Evolutionary conservation across 306 rosid genomes (phyloP).

Genomic region (Geum urbanum): DNA sequence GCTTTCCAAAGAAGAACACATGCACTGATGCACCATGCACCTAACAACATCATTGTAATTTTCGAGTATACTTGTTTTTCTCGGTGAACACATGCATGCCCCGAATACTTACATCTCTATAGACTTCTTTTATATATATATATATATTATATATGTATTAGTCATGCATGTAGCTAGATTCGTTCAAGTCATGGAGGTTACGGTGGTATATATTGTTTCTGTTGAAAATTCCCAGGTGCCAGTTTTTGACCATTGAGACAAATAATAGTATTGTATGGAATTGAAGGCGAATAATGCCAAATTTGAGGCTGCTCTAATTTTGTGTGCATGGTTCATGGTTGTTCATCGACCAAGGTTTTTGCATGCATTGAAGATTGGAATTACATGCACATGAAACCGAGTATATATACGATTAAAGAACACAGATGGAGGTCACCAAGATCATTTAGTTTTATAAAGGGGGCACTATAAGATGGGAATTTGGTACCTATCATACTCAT

Average conservation of each 20-base stretch:
- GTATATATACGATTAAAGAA: not conserved
- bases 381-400: not conserved
- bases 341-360: constrained; percentile 33
- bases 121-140: too few species aligned
- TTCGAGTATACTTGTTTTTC: constrained; percentile 16
- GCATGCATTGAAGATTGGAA: constrained; percentile 12
- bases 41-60: constrained; percentile 7
- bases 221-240: constrained; percentile 38
- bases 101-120: not conserved
- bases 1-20: constrained; percentile 23
- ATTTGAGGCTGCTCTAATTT: constrained; percentile 27
- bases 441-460: constrained; percentile 1
- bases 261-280: not conserved
- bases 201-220: not conserved
- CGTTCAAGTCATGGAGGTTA: not conserved
- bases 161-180: not conserved
- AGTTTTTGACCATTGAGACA: constrained; percentile 47
- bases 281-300: constrained; percentile 20
- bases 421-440: constrained; percentile 13
- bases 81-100: constrained; percentile 3
- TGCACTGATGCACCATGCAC: not conserved
- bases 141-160: too few species aligned
- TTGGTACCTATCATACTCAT: constrained; percentile 8
- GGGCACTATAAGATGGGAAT: not conserved
- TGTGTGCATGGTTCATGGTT: constrained; percentile 20